A percentile compares a stretch with the other conserved stretches of the same genome.
Evolutionary conservation across 768 basidiomycete genomes (phyloP).

Genomic region (Russula vinacea): DNA sequence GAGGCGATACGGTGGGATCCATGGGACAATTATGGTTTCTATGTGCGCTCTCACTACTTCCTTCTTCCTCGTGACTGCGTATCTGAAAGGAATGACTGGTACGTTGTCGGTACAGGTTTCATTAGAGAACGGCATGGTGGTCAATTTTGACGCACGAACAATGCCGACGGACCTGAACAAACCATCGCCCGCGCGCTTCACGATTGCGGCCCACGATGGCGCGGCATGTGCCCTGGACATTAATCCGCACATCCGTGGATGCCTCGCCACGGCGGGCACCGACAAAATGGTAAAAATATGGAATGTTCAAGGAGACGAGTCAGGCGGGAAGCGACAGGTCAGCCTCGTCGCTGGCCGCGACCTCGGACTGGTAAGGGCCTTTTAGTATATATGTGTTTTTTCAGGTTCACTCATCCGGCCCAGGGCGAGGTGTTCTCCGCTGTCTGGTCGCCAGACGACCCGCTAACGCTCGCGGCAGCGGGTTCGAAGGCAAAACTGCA

Average conservation of each 20-base stretch:
- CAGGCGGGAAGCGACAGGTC: conserved; percentile 64
- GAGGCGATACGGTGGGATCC: conserved; percentile 96
- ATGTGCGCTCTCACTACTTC: conserved; percentile 49
- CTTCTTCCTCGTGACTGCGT: not conserved
- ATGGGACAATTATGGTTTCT: conserved; percentile 85
- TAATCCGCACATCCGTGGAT: conserved; percentile 85
- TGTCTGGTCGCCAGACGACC: conserved; percentile 90
- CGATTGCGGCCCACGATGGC: conserved; percentile 90
- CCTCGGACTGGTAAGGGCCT: conserved; percentile 73
- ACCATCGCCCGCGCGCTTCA: conserved; percentile 75
- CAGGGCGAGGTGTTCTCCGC: conserved; percentile 97
- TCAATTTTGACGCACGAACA: conserved; percentile 88
- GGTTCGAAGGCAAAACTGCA: conserved; percentile 93
- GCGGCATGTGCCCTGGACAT: conserved; percentile 86
- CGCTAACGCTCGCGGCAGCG: conserved; percentile 88
- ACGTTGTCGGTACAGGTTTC: conserved; percentile 59
- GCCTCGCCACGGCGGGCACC: conserved; percentile 88
- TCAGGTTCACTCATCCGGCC: conserved; percentile 1
- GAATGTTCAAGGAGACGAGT: conserved; percentile 74
- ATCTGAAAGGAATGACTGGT: not conserved
- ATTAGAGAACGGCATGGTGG: conserved; percentile 88
- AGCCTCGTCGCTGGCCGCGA: conserved; percentile 85
- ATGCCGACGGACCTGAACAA: conserved; percentile 64
- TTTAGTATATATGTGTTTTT: not conserved
- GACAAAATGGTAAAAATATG: conserved; percentile 96